phyloP scores from a whole-genome alignment of 2,329 filamentous ascomycete species.

The Eurotiales sp. region DNA sequence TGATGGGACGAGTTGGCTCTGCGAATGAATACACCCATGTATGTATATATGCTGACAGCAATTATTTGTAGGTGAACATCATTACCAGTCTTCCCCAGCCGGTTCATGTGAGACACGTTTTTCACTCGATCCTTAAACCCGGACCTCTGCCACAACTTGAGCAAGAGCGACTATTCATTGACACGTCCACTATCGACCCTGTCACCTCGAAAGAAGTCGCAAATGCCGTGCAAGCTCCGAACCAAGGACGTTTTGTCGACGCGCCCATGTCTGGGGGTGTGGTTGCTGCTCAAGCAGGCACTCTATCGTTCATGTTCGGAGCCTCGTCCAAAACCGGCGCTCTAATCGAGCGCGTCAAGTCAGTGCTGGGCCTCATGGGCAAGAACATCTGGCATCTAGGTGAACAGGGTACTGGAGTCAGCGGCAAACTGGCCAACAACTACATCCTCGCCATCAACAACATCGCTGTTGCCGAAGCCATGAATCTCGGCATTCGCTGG shows the following conservation, averaged over 20 bases:
- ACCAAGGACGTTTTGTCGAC: slow-evolving; percentile 78
- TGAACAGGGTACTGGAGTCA: slow-evolving; percentile 75
- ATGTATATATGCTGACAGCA: not conserved
- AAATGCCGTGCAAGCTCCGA: slow-evolving; percentile 60
- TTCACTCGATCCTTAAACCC: slow-evolving; percentile 66
- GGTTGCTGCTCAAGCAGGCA: slow-evolving; percentile 81
- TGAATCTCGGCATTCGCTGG: slow-evolving; percentile 63
- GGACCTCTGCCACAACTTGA: slow-evolving; percentile 48
- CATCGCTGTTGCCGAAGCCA: slow-evolving; percentile 64
- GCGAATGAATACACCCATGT: not conserved
- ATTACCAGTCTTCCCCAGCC: slow-evolving; percentile 89
- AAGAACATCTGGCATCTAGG: slow-evolving; percentile 83
- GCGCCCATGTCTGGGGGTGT: slow-evolving; percentile 97
- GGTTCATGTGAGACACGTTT: slow-evolving; percentile 79
- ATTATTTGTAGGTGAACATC: slow-evolving; percentile 39
- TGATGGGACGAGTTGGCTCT: too few relatives aligned
- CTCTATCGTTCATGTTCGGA: slow-evolving; percentile 94
- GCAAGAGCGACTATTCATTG: slow-evolving; percentile 76
- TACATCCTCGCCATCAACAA: slow-evolving; percentile 94
- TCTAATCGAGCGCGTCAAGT: slow-evolving; percentile 62
- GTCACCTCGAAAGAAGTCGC: slow-evolving; percentile 77
- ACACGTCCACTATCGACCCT: slow-evolving; percentile 95
- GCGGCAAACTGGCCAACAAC: slow-evolving; percentile 95
- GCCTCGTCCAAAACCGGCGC: slow-evolving; percentile 50
- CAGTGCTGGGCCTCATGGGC: slow-evolving; percentile 77